These are phyloP conservation scores for Cutaneotrichosporon mucoides DNA, from an alignment of 1,284 basidiomycete species.

Conservation along the genomic window DNA sequence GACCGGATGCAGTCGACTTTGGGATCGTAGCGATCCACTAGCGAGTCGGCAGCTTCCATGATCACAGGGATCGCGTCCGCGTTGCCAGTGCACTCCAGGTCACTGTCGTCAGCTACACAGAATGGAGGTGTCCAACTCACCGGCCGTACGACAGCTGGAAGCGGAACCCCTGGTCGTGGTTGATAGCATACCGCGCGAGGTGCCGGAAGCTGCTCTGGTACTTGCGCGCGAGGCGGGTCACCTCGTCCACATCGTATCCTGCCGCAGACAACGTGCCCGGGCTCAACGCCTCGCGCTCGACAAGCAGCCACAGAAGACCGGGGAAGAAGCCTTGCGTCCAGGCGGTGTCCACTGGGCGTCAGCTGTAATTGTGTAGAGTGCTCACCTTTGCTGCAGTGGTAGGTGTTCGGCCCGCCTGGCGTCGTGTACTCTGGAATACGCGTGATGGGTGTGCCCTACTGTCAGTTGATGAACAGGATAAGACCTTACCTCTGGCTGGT, in stretches of 20 bases:
- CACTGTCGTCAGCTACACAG: constrained; percentile 15
- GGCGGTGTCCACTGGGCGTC: constrained; percentile 12
- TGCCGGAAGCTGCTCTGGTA: constrained; percentile 32
- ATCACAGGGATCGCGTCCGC: constrained; percentile 29
- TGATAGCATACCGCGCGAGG: constrained; percentile 25
- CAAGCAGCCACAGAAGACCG: constrained; percentile 35
- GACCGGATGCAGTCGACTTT: constrained; percentile 33
- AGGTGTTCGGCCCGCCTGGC: constrained; percentile 30
- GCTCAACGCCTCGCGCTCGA: constrained; percentile 27
- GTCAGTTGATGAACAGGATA: not conserved
- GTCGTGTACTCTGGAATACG: constrained; percentile 35
- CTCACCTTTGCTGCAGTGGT: constrained; percentile 25
- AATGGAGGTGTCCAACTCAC: not conserved
- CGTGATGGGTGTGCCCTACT: constrained; percentile 16
- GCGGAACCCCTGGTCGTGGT: constrained; percentile 44
- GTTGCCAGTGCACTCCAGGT: constrained; percentile 28
- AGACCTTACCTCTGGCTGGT: constrained; percentile 20
- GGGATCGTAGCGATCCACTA: constrained; percentile 35
- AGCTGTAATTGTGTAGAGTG: no score
- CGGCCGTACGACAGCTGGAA: constrained; percentile 38
- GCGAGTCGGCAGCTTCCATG: constrained; percentile 35
- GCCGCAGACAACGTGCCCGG: constrained; percentile 17
- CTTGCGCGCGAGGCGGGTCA: constrained; percentile 27
- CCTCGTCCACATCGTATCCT: constrained; percentile 24
- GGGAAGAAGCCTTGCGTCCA: constrained; percentile 45